phyloP scores from a whole-genome alignment of 2,329 filamentous ascomycete genomes.

The Knufia petricola region DNA sequence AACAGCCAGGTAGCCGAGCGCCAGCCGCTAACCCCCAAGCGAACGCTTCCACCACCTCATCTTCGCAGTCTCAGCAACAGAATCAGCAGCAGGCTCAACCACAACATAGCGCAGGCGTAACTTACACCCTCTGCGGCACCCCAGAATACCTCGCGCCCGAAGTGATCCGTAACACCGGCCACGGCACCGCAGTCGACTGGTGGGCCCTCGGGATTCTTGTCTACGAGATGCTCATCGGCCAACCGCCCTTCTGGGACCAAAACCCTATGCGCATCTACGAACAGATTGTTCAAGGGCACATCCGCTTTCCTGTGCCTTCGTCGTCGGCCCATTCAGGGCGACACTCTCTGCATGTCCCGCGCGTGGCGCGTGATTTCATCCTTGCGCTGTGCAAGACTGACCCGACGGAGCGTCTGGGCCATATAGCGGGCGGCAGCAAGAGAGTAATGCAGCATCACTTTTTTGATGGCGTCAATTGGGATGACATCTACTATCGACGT shows the following conservation, averaged over 20 bases:
- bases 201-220: conserved; percentile 60
- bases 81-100: conserved; percentile 9
- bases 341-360: conserved; percentile 20
- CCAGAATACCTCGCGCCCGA: conserved; percentile 60
- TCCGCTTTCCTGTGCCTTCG: conserved; percentile 49
- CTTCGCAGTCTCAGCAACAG: conserved; percentile 5
- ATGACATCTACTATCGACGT: conserved; percentile 50
- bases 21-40: conserved; percentile 19
- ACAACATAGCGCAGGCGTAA: conserved; percentile 27
- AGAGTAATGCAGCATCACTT: conserved; percentile 54
- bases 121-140: conserved; percentile 58
- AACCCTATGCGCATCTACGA: conserved; percentile 62
- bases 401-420: conserved; percentile 52
- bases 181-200: conserved; percentile 59
- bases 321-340: conserved; percentile 12
- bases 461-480: conserved; percentile 54
- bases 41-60: conserved; percentile 26
- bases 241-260: conserved; percentile 60
- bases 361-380: conserved; percentile 51
- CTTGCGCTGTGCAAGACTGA: conserved; percentile 54
- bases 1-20: background rate
- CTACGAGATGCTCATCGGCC: conserved; percentile 58
- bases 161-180: conserved; percentile 56
- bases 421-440: conserved; percentile 51
- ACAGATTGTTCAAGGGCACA: conserved; percentile 54